These are phyloP conservation scores for Copromyces sp. DNA, from an alignment of 495 filamentous ascomycete genomes.

Conservation along the genomic window DNA sequence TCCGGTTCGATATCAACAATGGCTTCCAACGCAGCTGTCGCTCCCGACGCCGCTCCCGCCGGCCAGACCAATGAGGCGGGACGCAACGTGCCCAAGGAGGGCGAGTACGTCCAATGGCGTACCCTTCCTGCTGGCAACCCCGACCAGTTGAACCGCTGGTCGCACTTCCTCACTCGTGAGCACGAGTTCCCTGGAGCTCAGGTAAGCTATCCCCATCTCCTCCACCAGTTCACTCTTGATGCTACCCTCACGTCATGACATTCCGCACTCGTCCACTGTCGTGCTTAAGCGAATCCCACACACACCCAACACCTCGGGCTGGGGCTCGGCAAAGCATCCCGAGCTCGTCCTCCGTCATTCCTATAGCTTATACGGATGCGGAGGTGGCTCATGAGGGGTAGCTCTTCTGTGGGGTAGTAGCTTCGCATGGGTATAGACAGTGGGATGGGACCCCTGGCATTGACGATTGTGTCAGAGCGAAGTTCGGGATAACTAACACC, in stretches of 20 bases:
- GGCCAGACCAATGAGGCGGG: not conserved
- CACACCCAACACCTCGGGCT: not conserved
- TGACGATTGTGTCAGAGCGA: not conserved
- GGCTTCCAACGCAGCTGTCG: not conserved
- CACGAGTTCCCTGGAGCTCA: conserved; percentile 94
- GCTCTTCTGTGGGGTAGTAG: not conserved
- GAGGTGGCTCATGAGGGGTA: not conserved
- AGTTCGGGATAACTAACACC: conserved; percentile 2
- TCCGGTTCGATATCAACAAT: not conserved
- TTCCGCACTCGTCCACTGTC: not conserved
- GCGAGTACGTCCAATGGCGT: conserved; percentile 37
- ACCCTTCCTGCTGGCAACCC: conserved; percentile 30
- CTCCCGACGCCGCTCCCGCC: not conserved
- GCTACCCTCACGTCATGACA: not conserved
- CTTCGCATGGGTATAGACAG: not conserved
- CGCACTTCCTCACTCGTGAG: conserved; percentile 38
- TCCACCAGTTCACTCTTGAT: not conserved
- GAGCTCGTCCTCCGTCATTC: not conserved
- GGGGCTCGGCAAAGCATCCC: not conserved
- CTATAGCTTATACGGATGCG: not conserved
- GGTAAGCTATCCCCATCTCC: conserved; percentile 32
- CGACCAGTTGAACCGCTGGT: conserved; percentile 35
- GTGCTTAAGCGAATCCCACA: not conserved
- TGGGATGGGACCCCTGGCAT: not conserved
- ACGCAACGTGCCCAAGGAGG: conserved; percentile 29